Base-by-base conservation (phyloP, 2,329 filamentous ascomycete genomes). In the Pseudogymnoascus sp. region DNA sequence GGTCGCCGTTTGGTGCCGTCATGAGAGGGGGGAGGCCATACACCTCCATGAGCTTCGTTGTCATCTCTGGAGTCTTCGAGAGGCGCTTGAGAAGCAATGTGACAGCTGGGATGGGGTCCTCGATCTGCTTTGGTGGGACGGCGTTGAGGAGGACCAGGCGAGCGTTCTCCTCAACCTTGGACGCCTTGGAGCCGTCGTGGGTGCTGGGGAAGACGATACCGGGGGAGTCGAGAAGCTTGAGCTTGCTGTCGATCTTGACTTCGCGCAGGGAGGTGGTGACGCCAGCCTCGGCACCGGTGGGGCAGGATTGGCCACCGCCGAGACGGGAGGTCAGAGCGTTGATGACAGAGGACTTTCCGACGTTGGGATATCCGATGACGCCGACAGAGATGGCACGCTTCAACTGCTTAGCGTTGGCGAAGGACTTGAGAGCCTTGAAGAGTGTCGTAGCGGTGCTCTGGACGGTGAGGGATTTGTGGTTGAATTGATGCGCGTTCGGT, bases 291-390 rank as follows among this genome's bases (percentile, higher is more conserved):
- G 92, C 91, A 63, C 92, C 92, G 1, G 90, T 89, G 1, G 92
- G 92, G 73, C 91, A 96, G 43, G 90, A 89, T 37, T 83, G 83
- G 65, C 80, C 79, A 61, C 85, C 82, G 66, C 87, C 84, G 67
- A 96, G 79, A 37, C 90, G 84, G 37, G 89, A 86, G 18, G 91
- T 88, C 61, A 97, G 85, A 14, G 91, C 90, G 74, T 97, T 97
- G 81, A 97, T 96, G 69, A 97, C 91, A 58, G 91, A 96, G 28
- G 91, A 96, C 79, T 97, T 97, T 72, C 92, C 92, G 63, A 96
- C 92, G 73, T 97, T 97, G 69, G 92, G 92, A 74, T 96, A 97
- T 28, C 92, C 92, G 68, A 97, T 95, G 64, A 97, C 90, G 66
- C 92, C 92, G 63, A 97, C 92, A 18, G 90, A 92, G 69, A 96